phyloP scores from a whole-genome alignment of 768 basidiomycete species.

The Auricularia sp. region DNA sequence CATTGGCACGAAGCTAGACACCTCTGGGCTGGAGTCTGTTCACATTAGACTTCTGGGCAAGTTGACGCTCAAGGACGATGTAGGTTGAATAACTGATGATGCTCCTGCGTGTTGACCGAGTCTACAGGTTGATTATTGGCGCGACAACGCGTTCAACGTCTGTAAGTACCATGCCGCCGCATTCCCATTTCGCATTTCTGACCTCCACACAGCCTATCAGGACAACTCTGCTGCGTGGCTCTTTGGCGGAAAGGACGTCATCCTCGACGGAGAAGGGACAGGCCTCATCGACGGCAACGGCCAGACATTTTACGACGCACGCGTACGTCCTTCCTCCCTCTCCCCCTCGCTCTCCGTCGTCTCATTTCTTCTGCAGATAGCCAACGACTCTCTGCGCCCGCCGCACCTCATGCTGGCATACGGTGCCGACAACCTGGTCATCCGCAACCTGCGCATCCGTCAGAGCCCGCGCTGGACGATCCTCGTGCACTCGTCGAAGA shows the following conservation, averaged over 20 bases:
- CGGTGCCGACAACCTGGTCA: background rate
- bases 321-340: background rate
- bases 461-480: constrained; percentile 1
- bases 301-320: background rate
- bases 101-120: too few species aligned
- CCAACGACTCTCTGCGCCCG: constrained; percentile 1
- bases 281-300: constrained; percentile 1
- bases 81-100: background rate
- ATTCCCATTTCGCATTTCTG: background rate
- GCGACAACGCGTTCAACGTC: constrained; percentile 1
- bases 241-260: background rate
- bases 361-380: background rate
- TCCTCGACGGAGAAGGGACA: background rate
- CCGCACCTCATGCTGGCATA: background rate
- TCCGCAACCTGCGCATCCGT: background rate
- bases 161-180: background rate
- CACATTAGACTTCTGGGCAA: background rate
- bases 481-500: background rate
- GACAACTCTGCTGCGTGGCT: background rate
- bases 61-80: background rate
- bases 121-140: background rate
- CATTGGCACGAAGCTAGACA: background rate
- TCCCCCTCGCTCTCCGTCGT: background rate
- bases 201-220: background rate
- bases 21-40: background rate